phyloP scores from a whole-genome alignment of 1,284 basidiomycete genomes.

The Neolentinus lepideus region DNA sequence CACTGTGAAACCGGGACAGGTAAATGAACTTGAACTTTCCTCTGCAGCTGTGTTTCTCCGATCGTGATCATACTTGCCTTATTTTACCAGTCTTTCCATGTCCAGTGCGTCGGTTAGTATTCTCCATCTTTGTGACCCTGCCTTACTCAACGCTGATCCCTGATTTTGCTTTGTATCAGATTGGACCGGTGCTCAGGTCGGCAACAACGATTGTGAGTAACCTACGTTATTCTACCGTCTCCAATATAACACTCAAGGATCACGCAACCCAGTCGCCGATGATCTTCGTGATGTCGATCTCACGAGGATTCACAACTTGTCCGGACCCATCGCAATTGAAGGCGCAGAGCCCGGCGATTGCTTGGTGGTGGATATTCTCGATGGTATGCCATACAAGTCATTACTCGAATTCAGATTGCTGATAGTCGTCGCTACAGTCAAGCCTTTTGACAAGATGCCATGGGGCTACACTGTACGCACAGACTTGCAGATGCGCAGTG shows the following conservation, averaged over 20 bases:
- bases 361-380: conserved; percentile 71
- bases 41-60: neutral
- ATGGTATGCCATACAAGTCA: conserved; percentile 31
- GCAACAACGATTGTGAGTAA: conserved; percentile 61
- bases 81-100: conserved; percentile 52
- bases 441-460: conserved; percentile 69
- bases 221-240: neutral
- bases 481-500: neutral
- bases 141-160: neutral
- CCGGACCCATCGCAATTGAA: conserved; percentile 68
- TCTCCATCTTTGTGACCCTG: neutral
- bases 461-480: conserved; percentile 69
- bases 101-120: conserved; percentile 60
- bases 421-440: conserved; percentile 30
- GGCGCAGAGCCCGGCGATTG: conserved; percentile 77
- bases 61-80: neutral
- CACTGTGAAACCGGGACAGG: conserved; percentile 62
- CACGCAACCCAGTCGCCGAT: conserved; percentile 42
- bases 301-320: conserved; percentile 64
- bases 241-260: neutral
- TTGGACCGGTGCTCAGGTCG: conserved; percentile 72
- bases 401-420: neutral
- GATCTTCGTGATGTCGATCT: conserved; percentile 64
- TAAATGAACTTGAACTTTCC: conserved; percentile 12
- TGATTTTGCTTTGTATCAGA: conserved; percentile 28